Evolutionary conservation across 2,329 filamentous ascomycete species (phyloP).

Genomic region (Scedosporium minutisporum): DNA sequence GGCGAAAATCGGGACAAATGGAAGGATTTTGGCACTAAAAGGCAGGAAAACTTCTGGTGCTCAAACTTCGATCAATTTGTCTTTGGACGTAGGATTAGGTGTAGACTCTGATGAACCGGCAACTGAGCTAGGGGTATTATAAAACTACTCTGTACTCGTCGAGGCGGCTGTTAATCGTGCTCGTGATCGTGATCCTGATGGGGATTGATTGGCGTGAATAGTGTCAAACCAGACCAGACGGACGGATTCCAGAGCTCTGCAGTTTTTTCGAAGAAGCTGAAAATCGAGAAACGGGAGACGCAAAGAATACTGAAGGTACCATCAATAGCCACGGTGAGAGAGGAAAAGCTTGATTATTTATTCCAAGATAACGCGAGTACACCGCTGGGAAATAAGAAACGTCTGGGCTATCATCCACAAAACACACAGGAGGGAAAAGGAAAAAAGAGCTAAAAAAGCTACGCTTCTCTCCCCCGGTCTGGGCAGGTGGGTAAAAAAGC

Average conservation of each 20-base stretch:
- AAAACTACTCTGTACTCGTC: too few species aligned
- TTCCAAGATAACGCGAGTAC: neutral
- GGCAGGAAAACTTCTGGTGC: too few species aligned
- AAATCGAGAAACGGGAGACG: neutral
- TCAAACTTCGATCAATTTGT: too few species aligned
- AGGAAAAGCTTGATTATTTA: conserved; percentile 3
- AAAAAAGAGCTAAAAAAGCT: neutral
- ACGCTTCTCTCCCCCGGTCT: neutral
- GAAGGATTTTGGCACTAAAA: too few species aligned
- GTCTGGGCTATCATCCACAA: neutral
- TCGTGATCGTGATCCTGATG: neutral
- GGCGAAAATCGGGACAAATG: neutral
- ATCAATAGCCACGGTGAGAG: neutral
- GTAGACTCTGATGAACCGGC: too few species aligned
- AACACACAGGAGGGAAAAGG: neutral
- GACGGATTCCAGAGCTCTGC: neutral
- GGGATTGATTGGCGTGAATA: neutral
- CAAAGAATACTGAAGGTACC: conserved; percentile 1
- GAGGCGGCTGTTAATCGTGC: too few species aligned
- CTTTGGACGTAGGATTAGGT: too few species aligned
- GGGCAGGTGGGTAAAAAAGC: neutral
- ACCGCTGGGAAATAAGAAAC: neutral
- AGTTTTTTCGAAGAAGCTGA: neutral
- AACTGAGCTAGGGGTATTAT: too few species aligned
- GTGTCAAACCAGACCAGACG: too few species aligned